Evolutionary conservation across 768 basidiomycete genomes (phyloP), one percentile per base, ranked within the genome.

Genomic region (Mycena floridula): DNA sequence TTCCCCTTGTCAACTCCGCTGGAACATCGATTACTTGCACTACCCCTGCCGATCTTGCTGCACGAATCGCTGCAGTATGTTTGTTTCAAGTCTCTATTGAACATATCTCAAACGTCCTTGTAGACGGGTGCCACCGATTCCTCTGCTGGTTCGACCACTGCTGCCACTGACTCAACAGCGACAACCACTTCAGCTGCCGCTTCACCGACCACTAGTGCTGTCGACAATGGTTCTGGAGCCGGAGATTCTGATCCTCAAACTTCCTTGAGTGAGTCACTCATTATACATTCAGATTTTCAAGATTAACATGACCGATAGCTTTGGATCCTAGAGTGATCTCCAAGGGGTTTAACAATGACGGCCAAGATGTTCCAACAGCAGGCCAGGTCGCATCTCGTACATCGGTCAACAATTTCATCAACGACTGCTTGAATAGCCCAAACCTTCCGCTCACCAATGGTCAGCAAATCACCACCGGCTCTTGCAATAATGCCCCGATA

Each of bases 331-430:
- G 60, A 3, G 73, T 84, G 21, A 68, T 87, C 45, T 76, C 77
- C 11, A 49, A 55, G 4, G 75, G 76, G n/a, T 81, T 84, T 47
- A 69, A 64, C 13, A 63, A 77, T 37, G 57, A 78, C 48, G 85
- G 84, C 18, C 69, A 69, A 53, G 57, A 57, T 42, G 60, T 60
- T 20, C 61, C 63, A 4, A 55, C 56, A n/a, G 64, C 68, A 43
- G 79, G 77, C 23, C 71, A 81, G 59, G 70, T 72, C 20, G 65
- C 78, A 12, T 82, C 80, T 5, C 61, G 78, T 6, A 81, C 75
- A 0, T 81, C 81, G n/a, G 60, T 59, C 37, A 82, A 87, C 66
- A 87, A 87, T 68, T 88, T 82, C 59, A 83, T 84, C 64, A 82
- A 83, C 65, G 81, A 68, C 59, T 84, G 83, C 52, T 59, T 66